phyloP scores from a whole-genome alignment of 257 asterid species.

The Primulina eburnea region DNA sequence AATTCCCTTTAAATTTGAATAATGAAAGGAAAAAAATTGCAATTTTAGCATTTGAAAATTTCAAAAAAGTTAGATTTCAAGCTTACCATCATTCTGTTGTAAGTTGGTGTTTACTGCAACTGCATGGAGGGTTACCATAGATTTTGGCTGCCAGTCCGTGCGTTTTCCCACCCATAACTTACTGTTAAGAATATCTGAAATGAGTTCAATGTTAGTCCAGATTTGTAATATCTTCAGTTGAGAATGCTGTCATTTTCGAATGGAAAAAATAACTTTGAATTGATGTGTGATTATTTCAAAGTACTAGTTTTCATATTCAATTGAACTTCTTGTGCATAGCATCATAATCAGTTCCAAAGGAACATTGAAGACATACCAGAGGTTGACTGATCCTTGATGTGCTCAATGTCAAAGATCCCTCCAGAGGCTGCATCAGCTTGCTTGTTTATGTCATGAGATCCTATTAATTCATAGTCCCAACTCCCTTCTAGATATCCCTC shows the following conservation, averaged over 20 bases:
- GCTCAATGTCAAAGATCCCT: constrained; percentile 73
- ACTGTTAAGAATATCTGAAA: constrained; percentile 66
- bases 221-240: constrained; percentile 3
- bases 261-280: background rate
- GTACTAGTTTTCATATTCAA: background rate
- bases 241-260: background rate
- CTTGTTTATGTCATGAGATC: constrained; percentile 56
- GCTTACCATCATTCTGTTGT: constrained; percentile 85
- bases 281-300: background rate
- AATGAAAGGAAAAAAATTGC: no score
- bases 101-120: constrained; percentile 86
- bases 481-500: constrained; percentile 65
- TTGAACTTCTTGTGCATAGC: background rate
- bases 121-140: constrained; percentile 64
- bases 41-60: background rate
- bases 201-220: constrained; percentile 15
- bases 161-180: constrained; percentile 75
- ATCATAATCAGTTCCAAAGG: background rate
- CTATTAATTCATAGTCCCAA: constrained; percentile 72
- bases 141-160: constrained; percentile 88
- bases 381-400: constrained; percentile 65
- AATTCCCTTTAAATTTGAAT: no score
- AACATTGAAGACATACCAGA: constrained; percentile 43
- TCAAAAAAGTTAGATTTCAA: background rate
- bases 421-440: constrained; percentile 67